Conservation (phyloP, 192 early-diverging fungal genomes). For the Backusella parvicylindrica region DNA sequence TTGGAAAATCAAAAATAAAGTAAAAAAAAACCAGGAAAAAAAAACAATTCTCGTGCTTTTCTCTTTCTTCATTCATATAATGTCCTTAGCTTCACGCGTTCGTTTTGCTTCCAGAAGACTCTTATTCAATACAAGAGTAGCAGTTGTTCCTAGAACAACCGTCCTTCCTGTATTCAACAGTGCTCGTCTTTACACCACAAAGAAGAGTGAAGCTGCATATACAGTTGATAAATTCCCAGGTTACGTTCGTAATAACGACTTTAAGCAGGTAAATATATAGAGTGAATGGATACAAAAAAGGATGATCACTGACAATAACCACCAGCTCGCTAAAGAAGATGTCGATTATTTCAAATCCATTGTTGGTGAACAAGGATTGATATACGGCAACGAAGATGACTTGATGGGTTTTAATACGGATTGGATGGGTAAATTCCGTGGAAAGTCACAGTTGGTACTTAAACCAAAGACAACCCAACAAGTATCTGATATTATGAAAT, state of each 20-base stretch:
- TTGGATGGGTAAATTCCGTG: conserved; percentile 95
- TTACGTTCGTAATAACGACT: conserved; percentile 38
- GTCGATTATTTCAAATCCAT: conserved; percentile 57
- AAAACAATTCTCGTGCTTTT: neutral
- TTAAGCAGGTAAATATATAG: conserved; percentile 34
- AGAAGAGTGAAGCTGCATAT: conserved; percentile 10
- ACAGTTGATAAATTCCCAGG: conserved; percentile 52
- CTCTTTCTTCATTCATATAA: neutral
- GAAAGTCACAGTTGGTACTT: conserved; percentile 75
- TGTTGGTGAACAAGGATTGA: conserved; percentile 38
- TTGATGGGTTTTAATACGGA: conserved; percentile 78
- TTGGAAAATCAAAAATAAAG: neutral
- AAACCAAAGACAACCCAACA: conserved; percentile 84
- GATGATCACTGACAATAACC: neutral
- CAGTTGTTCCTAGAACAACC: neutral
- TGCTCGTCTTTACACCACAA: conserved; percentile 15
- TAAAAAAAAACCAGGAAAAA: neutral
- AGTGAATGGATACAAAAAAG: neutral
- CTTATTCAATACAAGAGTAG: neutral
- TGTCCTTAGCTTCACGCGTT: neutral
- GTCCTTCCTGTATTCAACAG: conserved; percentile 3
- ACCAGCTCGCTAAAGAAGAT: conserved; percentile 55
- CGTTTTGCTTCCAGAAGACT: conserved; percentile 1
- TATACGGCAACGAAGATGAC: conserved; percentile 54
- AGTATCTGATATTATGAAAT: conserved; percentile 78